These are phyloP conservation scores for Teratosphaeria zuluensis DNA, from an alignment of 2,329 filamentous ascomycete species.

Conservation along the genomic window DNA sequence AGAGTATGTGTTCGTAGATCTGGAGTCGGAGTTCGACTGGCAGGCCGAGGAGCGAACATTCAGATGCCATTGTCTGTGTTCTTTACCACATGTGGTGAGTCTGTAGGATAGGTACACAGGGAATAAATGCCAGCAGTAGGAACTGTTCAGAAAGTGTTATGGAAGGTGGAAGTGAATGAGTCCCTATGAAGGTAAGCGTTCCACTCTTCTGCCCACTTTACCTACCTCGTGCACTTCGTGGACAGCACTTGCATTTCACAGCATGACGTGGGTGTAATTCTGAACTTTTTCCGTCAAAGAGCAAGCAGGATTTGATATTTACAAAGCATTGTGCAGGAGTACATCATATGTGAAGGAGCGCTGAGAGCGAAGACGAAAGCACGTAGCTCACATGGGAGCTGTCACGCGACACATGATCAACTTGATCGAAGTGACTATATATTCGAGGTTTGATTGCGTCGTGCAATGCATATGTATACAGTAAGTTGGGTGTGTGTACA, in stretches of 20 bases:
- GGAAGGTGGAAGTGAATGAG: background rate
- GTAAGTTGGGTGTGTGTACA: too few relatives aligned
- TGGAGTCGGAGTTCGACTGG: conserved; percentile 33
- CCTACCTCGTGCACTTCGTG: background rate
- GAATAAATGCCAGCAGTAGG: background rate
- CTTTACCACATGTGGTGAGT: background rate
- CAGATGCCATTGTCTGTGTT: background rate
- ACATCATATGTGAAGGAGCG: too few relatives aligned
- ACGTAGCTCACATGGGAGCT: too few relatives aligned
- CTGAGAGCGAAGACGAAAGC: too few relatives aligned
- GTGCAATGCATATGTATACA: too few relatives aligned
- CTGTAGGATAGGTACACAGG: background rate
- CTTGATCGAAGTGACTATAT: too few relatives aligned
- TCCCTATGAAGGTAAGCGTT: background rate
- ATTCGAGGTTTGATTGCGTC: too few relatives aligned
- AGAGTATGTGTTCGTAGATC: conserved; percentile 32
- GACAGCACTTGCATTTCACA: background rate
- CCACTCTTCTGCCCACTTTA: background rate
- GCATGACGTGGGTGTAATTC: background rate
- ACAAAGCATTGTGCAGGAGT: too few relatives aligned
- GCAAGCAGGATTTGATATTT: too few relatives aligned
- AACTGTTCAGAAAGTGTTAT: background rate
- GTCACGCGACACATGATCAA: too few relatives aligned
- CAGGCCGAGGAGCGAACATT: conserved; percentile 21
- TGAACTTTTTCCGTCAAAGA: too few relatives aligned